phyloP scores from a whole-genome alignment of 768 basidiomycete genomes.

The Mycena metata region DNA sequence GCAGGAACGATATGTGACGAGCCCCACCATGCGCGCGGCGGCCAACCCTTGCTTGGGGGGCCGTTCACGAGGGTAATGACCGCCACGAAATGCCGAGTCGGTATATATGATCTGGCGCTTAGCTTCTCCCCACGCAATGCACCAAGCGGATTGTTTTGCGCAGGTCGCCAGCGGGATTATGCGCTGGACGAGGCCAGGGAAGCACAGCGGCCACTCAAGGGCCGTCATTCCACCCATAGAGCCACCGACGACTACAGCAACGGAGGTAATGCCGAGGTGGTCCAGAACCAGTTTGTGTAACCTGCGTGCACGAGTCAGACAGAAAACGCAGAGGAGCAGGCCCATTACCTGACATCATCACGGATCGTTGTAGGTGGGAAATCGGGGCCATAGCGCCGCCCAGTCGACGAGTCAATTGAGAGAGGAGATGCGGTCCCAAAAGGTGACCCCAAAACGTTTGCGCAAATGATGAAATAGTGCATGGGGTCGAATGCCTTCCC shows the following conservation, averaged over 20 bases:
- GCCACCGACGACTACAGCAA: constrained; percentile 96
- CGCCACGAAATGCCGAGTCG: constrained; percentile 88
- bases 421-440: constrained; percentile 94
- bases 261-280: constrained; percentile 79
- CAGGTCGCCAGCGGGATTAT: constrained; percentile 95
- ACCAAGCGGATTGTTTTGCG: constrained; percentile 97
- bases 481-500: constrained; percentile 92
- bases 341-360: constrained; percentile 86
- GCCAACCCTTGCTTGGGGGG: constrained; percentile 90
- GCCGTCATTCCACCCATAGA: constrained; percentile 99
- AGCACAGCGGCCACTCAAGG: constrained; percentile 95
- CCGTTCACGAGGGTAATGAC: constrained; percentile 72
- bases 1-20: constrained; percentile 92
- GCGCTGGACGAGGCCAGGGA: constrained; percentile 85
- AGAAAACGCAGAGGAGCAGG: not conserved
- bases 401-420: constrained; percentile 83
- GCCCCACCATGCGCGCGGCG: constrained; percentile 94
- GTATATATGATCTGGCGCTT: constrained; percentile 97
- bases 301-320: constrained; percentile 52
- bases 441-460: constrained; percentile 93
- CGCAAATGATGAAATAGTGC: constrained; percentile 93
- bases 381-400: constrained; percentile 86
- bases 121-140: constrained; percentile 98
- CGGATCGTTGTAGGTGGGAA: constrained; percentile 93
- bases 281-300: constrained; percentile 92